Percentiles rank a stretch among this genome's conserved stretches.
These are phyloP conservation scores for Fomitopsis betulina DNA, from an alignment of 1,284 basidiomycete genomes.

Conservation along the genomic window DNA sequence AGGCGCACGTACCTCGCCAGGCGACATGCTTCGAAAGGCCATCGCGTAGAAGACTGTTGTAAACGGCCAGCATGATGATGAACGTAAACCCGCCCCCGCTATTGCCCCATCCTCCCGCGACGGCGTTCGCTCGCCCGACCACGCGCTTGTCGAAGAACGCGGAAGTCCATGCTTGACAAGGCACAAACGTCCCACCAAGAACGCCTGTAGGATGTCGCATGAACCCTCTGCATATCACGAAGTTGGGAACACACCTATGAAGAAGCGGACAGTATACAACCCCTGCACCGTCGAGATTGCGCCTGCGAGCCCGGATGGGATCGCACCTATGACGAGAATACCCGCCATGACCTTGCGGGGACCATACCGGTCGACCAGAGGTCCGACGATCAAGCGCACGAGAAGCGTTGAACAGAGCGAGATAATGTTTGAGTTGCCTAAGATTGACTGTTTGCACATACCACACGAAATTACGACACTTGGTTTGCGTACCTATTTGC, in stretches of 20 bases:
- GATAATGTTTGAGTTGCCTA: conserved; percentile 55
- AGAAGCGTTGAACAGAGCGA: conserved; percentile 52
- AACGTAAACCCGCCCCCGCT: conserved; percentile 50
- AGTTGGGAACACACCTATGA: conserved; percentile 31
- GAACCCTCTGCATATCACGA: neutral
- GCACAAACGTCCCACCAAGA: conserved; percentile 57
- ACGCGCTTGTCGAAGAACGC: conserved; percentile 57
- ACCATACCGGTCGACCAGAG: conserved; percentile 54
- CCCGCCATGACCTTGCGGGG: conserved; percentile 59
- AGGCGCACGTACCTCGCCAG: conserved; percentile 36
- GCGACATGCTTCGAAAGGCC: conserved; percentile 42
- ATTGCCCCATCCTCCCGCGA: conserved; percentile 53
- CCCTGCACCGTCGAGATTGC: conserved; percentile 39
- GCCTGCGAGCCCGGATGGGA: conserved; percentile 61
- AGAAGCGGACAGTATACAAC: conserved; percentile 49
- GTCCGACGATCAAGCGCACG: conserved; percentile 51
- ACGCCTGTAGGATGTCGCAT: conserved; percentile 24
- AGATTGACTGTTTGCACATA: neutral
- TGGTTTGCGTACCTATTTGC: conserved; percentile 33
- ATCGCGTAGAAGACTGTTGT: conserved; percentile 35
- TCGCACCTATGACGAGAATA: conserved; percentile 54
- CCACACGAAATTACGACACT: neutral
- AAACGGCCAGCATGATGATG: conserved; percentile 58
- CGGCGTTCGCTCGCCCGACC: conserved; percentile 52
- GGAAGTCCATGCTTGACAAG: conserved; percentile 57